Conservation (phyloP, 2,329 filamentous ascomycete species). For the Coleophoma cylindrospora region DNA sequence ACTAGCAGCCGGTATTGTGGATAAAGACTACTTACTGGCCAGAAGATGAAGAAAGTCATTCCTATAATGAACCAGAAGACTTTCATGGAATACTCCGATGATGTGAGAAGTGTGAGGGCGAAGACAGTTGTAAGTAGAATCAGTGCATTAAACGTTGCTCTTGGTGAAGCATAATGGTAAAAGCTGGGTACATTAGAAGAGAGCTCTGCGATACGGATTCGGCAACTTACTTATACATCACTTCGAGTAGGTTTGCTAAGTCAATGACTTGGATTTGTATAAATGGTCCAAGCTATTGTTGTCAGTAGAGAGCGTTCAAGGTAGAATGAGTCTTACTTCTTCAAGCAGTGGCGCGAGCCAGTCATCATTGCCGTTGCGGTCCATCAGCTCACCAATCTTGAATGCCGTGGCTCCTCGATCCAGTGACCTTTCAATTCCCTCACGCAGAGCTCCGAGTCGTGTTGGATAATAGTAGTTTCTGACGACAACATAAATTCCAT, state of each 20-base stretch:
- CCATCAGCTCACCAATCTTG: constrained; percentile 28
- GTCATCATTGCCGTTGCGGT: constrained; percentile 28
- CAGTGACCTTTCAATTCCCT: constrained; percentile 25
- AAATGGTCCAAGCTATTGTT: constrained; percentile 24
- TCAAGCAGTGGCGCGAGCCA: constrained; percentile 24
- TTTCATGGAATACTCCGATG: constrained; percentile 25
- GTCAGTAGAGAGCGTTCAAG: constrained; percentile 12
- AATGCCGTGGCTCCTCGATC: constrained; percentile 25
- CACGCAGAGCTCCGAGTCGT: constrained; percentile 10
- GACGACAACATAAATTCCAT: constrained; percentile 11
- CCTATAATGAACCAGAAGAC: constrained; percentile 22
- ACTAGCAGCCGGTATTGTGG: constrained; percentile 30
- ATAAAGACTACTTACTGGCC: constrained; percentile 26
- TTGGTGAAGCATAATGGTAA: constrained; percentile 30
- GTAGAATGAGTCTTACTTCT: neutral
- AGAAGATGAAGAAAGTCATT: constrained; percentile 28
- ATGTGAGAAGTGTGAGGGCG: constrained; percentile 18
- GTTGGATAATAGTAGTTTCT: constrained; percentile 15
- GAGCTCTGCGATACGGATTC: neutral
- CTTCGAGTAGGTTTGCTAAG: constrained; percentile 28
- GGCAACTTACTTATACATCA: constrained; percentile 19
- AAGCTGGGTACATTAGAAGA: constrained; percentile 16
- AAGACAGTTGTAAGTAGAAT: constrained; percentile 17
- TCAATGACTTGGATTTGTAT: constrained; percentile 30
- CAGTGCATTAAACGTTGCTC: constrained; percentile 21